phyloP scores from a whole-genome alignment of 345 rosid genomes.

The Xanthoceras sorbifolium region DNA sequence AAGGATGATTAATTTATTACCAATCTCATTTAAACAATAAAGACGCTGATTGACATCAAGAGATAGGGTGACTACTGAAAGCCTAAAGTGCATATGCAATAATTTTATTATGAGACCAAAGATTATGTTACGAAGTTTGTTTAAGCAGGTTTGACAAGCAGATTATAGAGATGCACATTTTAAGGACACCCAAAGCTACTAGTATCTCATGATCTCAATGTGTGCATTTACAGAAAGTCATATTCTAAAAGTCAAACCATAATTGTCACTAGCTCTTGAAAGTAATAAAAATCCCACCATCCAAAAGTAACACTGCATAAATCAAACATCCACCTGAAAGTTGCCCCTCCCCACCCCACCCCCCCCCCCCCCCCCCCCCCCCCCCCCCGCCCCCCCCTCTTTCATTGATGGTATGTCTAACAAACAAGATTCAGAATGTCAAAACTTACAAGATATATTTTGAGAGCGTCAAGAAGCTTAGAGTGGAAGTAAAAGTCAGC shows the following conservation, averaged over 20 bases:
- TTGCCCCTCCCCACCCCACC: no score
- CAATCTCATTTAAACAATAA: neutral
- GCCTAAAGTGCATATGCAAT: neutral
- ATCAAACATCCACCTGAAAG: neutral
- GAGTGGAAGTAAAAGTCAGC: conserved; percentile 61
- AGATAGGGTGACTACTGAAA: neutral
- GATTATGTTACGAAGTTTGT: neutral
- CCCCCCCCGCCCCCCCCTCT: no score
- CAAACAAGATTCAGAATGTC: conserved; percentile 10
- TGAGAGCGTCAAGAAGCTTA: conserved; percentile 78
- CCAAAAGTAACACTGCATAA: neutral
- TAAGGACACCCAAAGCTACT: neutral
- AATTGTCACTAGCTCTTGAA: neutral
- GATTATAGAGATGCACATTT: neutral
- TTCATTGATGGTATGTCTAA: conserved; percentile 7
- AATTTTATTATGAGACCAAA: neutral
- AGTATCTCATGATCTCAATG: neutral
- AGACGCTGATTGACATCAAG: neutral
- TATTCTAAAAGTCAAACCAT: neutral
- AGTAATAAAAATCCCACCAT: neutral
- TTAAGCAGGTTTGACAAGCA: neutral
- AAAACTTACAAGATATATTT: conserved; percentile 63
- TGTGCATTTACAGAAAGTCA: neutral
- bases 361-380: no score
- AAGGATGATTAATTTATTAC: neutral